phyloP scores from a whole-genome alignment of 2,329 filamentous ascomycete species.

The Fusarium abutilonis region DNA sequence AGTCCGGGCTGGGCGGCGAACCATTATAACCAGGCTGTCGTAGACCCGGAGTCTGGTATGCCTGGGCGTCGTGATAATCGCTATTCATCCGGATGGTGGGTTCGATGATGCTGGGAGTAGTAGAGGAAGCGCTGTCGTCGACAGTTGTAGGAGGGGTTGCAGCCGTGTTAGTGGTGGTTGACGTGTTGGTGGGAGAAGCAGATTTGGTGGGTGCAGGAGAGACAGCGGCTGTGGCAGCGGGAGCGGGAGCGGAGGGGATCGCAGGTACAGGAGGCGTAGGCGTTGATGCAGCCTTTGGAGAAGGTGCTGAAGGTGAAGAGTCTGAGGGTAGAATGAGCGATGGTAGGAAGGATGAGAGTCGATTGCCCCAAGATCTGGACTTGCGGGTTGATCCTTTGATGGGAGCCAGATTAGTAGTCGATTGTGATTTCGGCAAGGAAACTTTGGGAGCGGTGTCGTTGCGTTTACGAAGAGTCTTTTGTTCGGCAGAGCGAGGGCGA shows the following conservation, averaged over 20 bases:
- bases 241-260: conserved; percentile 31
- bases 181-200: conserved; percentile 41
- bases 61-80: conserved; percentile 34
- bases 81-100: conserved; percentile 35
- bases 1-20: conserved; percentile 31
- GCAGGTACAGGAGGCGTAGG: conserved; percentile 24
- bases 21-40: conserved; percentile 11
- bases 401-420: conserved; percentile 29
- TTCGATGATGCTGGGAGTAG: conserved; percentile 40
- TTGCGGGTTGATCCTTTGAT: conserved; percentile 42
- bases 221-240: conserved; percentile 16
- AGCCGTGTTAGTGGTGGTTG: conserved; percentile 37
- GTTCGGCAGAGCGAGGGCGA: conserved; percentile 32
- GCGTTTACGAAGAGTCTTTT: conserved; percentile 34
- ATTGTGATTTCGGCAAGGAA: conserved; percentile 34
- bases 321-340: conserved; percentile 53
- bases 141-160: conserved; percentile 36
- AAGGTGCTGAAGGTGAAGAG: conserved; percentile 27
- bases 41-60: conserved; percentile 23
- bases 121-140: conserved; percentile 41
- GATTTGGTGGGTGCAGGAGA: conserved; percentile 40
- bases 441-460: conserved; percentile 23
- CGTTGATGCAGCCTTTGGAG: conserved; percentile 39
- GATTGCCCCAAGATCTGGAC: conserved; percentile 51
- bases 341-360: conserved; percentile 52